Conservation (phyloP, 306 rosid genomes). For the Adenanthera pavonina region DNA sequence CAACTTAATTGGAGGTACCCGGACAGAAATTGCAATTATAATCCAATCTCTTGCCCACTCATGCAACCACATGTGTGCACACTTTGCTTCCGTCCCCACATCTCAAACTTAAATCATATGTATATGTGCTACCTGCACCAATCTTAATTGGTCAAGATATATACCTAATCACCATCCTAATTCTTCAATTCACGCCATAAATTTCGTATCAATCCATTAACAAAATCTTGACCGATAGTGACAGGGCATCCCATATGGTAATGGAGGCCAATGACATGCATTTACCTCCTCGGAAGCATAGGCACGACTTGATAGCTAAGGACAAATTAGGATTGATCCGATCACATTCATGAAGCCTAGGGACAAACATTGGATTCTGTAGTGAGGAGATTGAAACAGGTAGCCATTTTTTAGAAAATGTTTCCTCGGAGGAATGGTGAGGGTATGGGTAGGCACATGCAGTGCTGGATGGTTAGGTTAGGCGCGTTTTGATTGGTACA, state of each 20-base stretch:
- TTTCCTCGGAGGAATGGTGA: conserved; percentile 15
- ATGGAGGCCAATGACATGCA: background rate
- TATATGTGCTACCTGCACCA: background rate
- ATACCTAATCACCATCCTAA: background rate
- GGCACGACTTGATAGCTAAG: background rate
- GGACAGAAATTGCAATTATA: background rate
- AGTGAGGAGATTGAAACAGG: background rate
- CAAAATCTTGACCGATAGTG: background rate
- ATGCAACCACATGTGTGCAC: conserved; percentile 23
- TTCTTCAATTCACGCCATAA: background rate
- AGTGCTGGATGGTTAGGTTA: conserved; percentile 52
- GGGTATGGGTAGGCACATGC: conserved; percentile 71
- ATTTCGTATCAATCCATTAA: background rate
- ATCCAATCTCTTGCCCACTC: background rate
- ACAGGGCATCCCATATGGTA: background rate
- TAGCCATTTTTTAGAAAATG: background rate
- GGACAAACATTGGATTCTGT: background rate
- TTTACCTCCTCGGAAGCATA: background rate
- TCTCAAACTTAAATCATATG: background rate
- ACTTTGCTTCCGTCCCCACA: background rate
- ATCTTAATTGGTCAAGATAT: background rate
- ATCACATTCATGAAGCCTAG: background rate
- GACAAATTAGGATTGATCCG: background rate
- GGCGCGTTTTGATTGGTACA: conserved; percentile 34
- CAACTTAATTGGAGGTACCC: conserved; percentile 2